Evolutionary conservation across 176 grass and related monocot species (phyloP).

Genomic region (Carex littledalei): DNA sequence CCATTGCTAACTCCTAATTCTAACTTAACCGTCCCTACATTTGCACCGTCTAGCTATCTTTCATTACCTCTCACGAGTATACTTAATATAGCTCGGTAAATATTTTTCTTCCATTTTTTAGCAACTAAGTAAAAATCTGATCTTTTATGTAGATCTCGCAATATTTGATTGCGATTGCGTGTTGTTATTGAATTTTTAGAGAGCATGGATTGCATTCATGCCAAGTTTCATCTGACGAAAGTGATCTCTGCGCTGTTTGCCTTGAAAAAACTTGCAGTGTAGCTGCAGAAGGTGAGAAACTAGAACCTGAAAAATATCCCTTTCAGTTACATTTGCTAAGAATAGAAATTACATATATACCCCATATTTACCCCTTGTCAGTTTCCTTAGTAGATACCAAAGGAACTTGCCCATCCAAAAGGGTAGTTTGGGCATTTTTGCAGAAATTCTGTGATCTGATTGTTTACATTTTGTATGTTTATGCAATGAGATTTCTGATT

Average conservation of each 20-base stretch:
- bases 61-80: constrained; percentile 91
- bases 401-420: constrained; percentile 7
- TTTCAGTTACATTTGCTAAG: neutral
- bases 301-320: neutral
- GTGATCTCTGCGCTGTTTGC: constrained; percentile 81
- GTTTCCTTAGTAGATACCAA: neutral
- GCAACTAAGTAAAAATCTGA: neutral
- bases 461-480: neutral
- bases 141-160: neutral
- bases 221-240: constrained; percentile 50
- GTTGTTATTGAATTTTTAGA: constrained; percentile 49
- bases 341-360: neutral
- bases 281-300: constrained; percentile 66
- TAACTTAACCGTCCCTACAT: constrained; percentile 47
- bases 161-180: constrained; percentile 15
- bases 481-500: neutral
- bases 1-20: constrained; percentile 84
- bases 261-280: constrained; percentile 81
- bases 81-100: constrained; percentile 96
- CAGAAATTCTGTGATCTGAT: neutral
- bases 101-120: constrained; percentile 19
- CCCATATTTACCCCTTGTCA: neutral
- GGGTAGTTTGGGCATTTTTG: neutral
- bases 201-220: constrained; percentile 66
- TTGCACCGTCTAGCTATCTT: constrained; percentile 76